Evolutionary conservation across 225 moss, liverwort and hornwort genomes (phyloP), one percentile per base, ranked within the genome.

Genomic region (Anthoceros angustus): DNA sequence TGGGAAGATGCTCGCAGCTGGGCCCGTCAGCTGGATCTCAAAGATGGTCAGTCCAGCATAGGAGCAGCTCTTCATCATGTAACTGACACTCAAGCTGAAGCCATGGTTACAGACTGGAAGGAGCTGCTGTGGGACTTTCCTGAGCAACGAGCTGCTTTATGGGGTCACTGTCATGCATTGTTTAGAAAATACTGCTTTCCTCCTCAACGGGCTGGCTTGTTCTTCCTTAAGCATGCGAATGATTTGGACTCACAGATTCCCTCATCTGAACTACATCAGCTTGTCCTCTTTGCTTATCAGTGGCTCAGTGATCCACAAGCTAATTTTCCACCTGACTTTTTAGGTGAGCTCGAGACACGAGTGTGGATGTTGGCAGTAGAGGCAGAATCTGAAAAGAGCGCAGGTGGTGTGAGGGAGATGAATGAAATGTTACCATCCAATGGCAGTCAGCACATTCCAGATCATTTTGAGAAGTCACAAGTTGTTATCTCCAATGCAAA

Each of bases 1-100:
- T 98, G 95, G 95, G 95, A 98, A 61, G 88, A 91, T 64, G 91
- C 91, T 42, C 91, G 95, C 62, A 98, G 85, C 78, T 98, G 95
- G 95, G 95, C 95, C 55, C 80, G 81, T 63, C 91, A 98, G 70
- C 75, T 98, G 71, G 95, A 98, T 81, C 79, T 92, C 26, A 80
- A 55, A 23, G 55, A 77, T 61, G 75, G 76, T 60, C 79, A 75
- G 66, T 75, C 76, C 25, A 78, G 82, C 63, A 82, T 68, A 71
- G 32, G 32, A 32, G 78, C 95, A 63, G 86, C 88, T 62, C 78
- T 98, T 75, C 84, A 91, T 76, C 91, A 86, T 75, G 95, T 98
- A 25, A 98, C 95, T 6, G 88, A 98, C 75, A 92, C 86, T 65
- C 89, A 98, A 85, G 95, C 95, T 42, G 95, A 98, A 80, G 92